A percentile compares a stretch with the other conserved stretches of the same genome.
These are phyloP conservation scores for Solanum hybrid DNA, from an alignment of 305 asterid genomes.

Conservation along the genomic window DNA sequence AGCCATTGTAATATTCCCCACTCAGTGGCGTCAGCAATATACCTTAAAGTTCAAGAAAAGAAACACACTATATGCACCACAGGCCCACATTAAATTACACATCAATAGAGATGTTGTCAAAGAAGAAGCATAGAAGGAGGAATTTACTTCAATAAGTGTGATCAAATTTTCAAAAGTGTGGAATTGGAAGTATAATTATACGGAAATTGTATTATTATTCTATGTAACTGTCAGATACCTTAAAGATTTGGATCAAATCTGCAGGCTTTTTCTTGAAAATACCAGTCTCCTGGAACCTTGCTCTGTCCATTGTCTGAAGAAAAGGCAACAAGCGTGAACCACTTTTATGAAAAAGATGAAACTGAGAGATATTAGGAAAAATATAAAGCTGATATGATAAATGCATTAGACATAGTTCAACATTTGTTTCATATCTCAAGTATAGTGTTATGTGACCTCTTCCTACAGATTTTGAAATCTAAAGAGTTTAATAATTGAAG, in stretches of 20 bases:
- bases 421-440: background rate
- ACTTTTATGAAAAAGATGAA: background rate
- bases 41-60: background rate
- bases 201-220: background rate
- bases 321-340: background rate
- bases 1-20: background rate
- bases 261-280: slow-evolving; percentile 83
- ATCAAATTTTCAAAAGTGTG: background rate
- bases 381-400: background rate
- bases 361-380: background rate
- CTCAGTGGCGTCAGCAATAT: background rate
- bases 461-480: background rate
- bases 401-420: background rate
- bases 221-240: slow-evolving; percentile 38
- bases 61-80: background rate
- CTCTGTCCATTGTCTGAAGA: slow-evolving; percentile 88
- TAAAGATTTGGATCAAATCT: slow-evolving; percentile 83
- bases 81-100: background rate
- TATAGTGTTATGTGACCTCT: background rate
- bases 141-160: background rate
- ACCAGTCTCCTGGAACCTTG: slow-evolving; percentile 84
- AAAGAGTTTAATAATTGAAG: background rate
- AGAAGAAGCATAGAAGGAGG: background rate
- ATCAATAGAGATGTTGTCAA: background rate
- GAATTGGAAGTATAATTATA: background rate